Base-by-base conservation (phyloP, 495 filamentous ascomycete genomes). In the Penicillium canescens region DNA sequence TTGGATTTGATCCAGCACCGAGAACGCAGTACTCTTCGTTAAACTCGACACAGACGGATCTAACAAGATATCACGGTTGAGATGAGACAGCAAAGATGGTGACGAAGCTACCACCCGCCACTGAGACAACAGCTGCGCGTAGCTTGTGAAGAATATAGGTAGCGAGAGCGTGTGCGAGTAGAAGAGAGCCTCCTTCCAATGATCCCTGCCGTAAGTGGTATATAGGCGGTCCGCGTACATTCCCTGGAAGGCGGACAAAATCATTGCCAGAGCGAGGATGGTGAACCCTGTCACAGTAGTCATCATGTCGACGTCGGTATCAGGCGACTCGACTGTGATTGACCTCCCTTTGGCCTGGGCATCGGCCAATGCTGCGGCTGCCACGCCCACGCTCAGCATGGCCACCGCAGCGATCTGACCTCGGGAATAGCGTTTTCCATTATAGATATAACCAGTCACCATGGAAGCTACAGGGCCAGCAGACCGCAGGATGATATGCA, bases 111-210 rank as follows among this genome's bases (percentile, higher is more conserved):
- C 70, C 9, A 71, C 59, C 2, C 50, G 52, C 70, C 80, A 82
- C 54, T 85, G 82, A 2, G 58, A 54, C 9, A 57, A 61, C n/a
- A 86, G 66, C 24, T 76, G 69, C 12, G 70, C 50, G 6, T 62
- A 72, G 20, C 79, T 75, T 1, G 74, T 75, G 16, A 83, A 46
- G 65, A 87, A 86, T 26, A 87, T 65, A 1, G 90, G 90, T 34
- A 96, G 65, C 4, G 88, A 90, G 14, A 95, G 81, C 16, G 88
- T 68, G 56, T 96, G 91, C 16, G 86, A 89, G 70, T 98, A 99
- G 70, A 99, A 97, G 13, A 99, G 80, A 61, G 95, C 96, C 68
- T 98, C 94, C 58, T 88, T 89, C 91, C 94, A 98, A 72, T 96
- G 88, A 34, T 86, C 66, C 13, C 72, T 86, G 20, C 92, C 91